Percentiles rank a stretch among this genome's conserved stretches.
Evolutionary conservation across 2,329 filamentous ascomycete species (phyloP).

Genomic region (Bimuria novae-zelandiae): DNA sequence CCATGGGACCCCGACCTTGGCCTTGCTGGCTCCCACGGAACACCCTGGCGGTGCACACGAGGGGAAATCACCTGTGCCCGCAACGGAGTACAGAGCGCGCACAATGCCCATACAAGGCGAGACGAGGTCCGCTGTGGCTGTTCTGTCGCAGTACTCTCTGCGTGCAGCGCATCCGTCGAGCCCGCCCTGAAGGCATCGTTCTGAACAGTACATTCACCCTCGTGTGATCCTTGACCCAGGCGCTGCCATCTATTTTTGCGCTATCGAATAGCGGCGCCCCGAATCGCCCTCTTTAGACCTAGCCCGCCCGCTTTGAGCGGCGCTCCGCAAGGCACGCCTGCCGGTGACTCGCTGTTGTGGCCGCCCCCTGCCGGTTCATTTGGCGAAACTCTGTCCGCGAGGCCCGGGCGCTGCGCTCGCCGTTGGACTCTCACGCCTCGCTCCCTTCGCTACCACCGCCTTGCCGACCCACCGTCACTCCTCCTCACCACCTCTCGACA

Average conservation of each 20-base stretch:
- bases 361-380: constrained; percentile 19
- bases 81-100: constrained; percentile 6
- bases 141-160: neutral
- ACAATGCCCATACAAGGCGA: neutral
- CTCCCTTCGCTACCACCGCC: constrained; percentile 23
- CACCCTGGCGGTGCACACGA: constrained; percentile 4
- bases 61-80: constrained; percentile 8
- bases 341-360: constrained; percentile 22
- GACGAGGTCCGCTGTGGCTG: too few species aligned
- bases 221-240: constrained; percentile 1
- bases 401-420: constrained; percentile 24
- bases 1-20: constrained; percentile 1
- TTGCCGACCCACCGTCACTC: constrained; percentile 25
- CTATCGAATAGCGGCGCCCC: constrained; percentile 27
- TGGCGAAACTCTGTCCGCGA: constrained; percentile 19
- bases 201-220: neutral
- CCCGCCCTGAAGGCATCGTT: too few species aligned
- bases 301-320: constrained; percentile 21
- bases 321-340: constrained; percentile 24
- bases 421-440: constrained; percentile 18
- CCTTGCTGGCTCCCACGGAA: constrained; percentile 11
- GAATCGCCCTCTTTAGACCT: constrained; percentile 17
- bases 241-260: constrained; percentile 28
- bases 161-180: neutral
- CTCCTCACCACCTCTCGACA: constrained; percentile 36